These are phyloP conservation scores for Diutina scorzettiae DNA, from an alignment of 1,139 yeast species.

Conservation along the genomic window DNA sequence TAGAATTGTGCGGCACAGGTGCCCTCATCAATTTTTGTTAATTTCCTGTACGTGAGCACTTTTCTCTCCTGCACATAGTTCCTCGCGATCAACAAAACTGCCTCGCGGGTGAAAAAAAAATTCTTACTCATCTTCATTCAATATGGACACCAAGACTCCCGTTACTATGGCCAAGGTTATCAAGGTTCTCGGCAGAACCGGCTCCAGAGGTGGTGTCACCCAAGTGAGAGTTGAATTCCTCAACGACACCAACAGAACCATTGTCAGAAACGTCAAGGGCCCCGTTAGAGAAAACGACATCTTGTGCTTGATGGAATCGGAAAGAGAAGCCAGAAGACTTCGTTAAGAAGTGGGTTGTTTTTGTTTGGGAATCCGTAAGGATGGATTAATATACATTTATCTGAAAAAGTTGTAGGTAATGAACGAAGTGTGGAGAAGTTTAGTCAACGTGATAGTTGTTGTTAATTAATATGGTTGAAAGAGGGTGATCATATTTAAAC, in stretches of 20 bases:
- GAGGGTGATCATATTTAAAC: background rate
- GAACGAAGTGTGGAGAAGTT: background rate
- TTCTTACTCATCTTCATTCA: conserved; percentile 1
- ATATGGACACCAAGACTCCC: conserved; percentile 76
- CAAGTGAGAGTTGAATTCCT: conserved; percentile 99
- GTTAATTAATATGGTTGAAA: background rate
- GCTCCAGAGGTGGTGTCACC: conserved; percentile 99
- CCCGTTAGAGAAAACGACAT: conserved; percentile 99
- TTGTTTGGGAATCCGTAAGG: conserved; percentile 5
- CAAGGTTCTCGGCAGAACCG: conserved; percentile 99
- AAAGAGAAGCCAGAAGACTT: conserved; percentile 92
- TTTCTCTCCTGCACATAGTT: background rate
- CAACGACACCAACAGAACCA: conserved; percentile 96
- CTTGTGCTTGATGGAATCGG: conserved; percentile 98
- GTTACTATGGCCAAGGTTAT: conserved; percentile 99
- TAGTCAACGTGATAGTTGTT: background rate
- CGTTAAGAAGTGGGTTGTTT: conserved; percentile 20
- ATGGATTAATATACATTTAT: conserved; percentile 5
- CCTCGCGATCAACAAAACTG: background rate
- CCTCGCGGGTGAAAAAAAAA: background rate
- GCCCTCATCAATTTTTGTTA: no score
- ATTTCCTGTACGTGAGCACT: no score
- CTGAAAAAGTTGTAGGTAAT: background rate
- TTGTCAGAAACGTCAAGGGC: conserved; percentile 99
- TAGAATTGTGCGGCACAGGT: no score